Conservation (phyloP, 73 alveolate species). For the Paramecium biaurelia region DNA sequence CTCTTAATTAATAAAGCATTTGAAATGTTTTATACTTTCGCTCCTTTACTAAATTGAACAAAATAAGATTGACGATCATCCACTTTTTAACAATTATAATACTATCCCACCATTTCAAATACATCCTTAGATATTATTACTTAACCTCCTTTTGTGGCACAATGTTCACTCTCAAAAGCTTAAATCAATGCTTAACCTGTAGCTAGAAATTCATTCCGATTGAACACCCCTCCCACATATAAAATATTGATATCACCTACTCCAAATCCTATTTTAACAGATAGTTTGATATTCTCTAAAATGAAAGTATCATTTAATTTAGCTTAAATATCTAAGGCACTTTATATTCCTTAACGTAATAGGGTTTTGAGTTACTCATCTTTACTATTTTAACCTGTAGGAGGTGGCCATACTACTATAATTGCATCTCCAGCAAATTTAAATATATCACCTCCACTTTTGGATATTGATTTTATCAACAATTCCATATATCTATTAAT, state of each 20-base stretch:
- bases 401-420: constrained; percentile 94
- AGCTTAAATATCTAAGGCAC: constrained; percentile 86
- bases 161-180: constrained; percentile 89
- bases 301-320: constrained; percentile 82
- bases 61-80: neutral
- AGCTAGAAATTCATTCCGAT: constrained; percentile 91
- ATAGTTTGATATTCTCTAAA: constrained; percentile 76
- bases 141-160: constrained; percentile 90
- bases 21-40: constrained; percentile 81
- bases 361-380: constrained; percentile 61
- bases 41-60: constrained; percentile 60
- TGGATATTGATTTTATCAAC: constrained; percentile 79
- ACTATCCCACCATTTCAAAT: constrained; percentile 72
- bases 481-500: constrained; percentile 91
- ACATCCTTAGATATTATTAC: constrained; percentile 87
- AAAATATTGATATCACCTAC: constrained; percentile 90
- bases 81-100: constrained; percentile 66
- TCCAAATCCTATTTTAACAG: constrained; percentile 84
- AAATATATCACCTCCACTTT: constrained; percentile 94
- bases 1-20: constrained; percentile 77
- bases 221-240: constrained; percentile 95
- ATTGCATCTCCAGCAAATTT: constrained; percentile 95
- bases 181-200: constrained; percentile 91
- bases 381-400: constrained; percentile 19
- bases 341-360: constrained; percentile 79